Percentiles rank a stretch among this genome's conserved stretches.
Conservation (phyloP, 176 grass and related monocot genomes). For the Poa pratensis region DNA sequence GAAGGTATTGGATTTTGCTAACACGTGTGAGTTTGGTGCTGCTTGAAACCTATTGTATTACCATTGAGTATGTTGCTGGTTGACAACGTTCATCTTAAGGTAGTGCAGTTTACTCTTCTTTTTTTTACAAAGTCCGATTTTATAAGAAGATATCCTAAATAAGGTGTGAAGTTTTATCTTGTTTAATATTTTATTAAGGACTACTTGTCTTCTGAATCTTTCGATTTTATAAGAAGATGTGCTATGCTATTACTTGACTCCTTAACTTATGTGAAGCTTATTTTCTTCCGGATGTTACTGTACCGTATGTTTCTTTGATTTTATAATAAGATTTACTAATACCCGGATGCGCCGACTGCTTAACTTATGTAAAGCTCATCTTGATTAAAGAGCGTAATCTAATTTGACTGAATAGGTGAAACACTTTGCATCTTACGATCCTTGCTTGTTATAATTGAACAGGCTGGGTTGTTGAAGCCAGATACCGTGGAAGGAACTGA, state of each 20-base stretch:
- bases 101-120: conserved; percentile 4
- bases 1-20: not conserved
- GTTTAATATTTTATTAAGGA: not conserved
- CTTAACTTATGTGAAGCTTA: not conserved
- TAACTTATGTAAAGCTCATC: conserved; percentile 5
- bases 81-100: not conserved
- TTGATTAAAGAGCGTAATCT: not conserved
- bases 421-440: conserved; percentile 3
- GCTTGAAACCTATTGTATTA: conserved; percentile 20
- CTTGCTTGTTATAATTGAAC: conserved; percentile 40
- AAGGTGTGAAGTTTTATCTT: conserved; percentile 4
- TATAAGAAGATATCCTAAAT: not conserved
- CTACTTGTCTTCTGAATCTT: not conserved
- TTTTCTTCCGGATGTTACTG: conserved; percentile 3
- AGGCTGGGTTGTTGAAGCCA: conserved; percentile 83
- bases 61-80: conserved; percentile 4
- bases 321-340: conserved; percentile 7
- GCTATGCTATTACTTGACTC: not conserved
- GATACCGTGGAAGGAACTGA: conserved; percentile 75
- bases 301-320: not conserved
- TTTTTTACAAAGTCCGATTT: not conserved
- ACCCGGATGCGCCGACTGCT: not conserved
- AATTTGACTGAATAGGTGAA: conserved; percentile 10
- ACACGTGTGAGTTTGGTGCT: not conserved
- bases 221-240: not conserved